Base-by-base conservation (phyloP, 2,329 filamentous ascomycete species). In the Ophiostoma quercus region DNA sequence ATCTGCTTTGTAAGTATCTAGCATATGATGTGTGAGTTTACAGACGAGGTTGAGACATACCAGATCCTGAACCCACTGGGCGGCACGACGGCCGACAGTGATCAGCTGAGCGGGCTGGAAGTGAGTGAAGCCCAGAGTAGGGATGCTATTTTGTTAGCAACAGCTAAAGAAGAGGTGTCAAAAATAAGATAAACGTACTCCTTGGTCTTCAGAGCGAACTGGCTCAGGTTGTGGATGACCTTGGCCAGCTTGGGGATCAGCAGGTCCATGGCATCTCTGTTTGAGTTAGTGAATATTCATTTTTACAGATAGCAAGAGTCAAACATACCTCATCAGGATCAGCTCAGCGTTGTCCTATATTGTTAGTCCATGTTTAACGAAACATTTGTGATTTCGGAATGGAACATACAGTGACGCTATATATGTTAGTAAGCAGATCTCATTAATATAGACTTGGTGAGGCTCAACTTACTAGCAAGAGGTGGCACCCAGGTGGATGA, bases 401-500 rank as follows among this genome's bases (percentile, higher is more conserved):
- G 7, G 22, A 9, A 22, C 62, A 12, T 65, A 65, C 62, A 43
- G 71, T 71, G 34, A 71, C 71, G 29, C 71, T 71, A 29, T 11
- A 43, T 22, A 2, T 25, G 68, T 71, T 66, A 71, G 66, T 68
- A 60, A 71, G 41, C 16, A 22, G 51, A 1, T 12, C 51, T 57
- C 3, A 2, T 22, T 11, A 8, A 57, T 37, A 9, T 41, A 8
- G 5, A 12, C 14, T n/a, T n/a, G 9, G 25, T 14, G 19, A 22
- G 43, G 29, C 32, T 43, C 70, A 71, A 69, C 67, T 71, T 37
- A 70, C 69, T 74, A 88, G 78, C 83, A 87, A 11, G 72, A 73
- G 25, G 85, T 90, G 69, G 87, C 88, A 74, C 89, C 90, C 78
- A 85, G 88, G 78, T 97, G 92, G 71, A 97, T 94, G 74, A 95